Evolutionary conservation across 23 red algal species (phyloP), one percentile per base, ranked within the genome.

Genomic region (Agarophyton chilense): DNA sequence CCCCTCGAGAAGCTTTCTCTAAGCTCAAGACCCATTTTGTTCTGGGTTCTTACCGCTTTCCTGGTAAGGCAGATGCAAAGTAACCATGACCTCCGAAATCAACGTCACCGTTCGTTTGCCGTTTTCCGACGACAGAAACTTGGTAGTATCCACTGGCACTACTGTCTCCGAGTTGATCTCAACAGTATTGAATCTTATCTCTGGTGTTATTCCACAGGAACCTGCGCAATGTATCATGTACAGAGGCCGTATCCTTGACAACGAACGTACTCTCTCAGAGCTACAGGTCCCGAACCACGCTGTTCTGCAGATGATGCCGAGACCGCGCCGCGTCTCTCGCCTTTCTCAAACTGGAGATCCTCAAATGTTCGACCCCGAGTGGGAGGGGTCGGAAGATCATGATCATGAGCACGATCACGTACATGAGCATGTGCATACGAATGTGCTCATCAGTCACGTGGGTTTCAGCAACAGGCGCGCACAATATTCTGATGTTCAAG

Each of bases 371-470:
- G 73, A 54, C 44, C 38, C 64, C 0, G n/a, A 32, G 0, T 40
- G 34, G 32, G 73, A 78, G 11, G 6, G 14, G n/a, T 26, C 11
- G 46, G 31, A 78, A 33, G 73, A 78, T 55, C 73, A 47, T 24
- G 73, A 45, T 21, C 73, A 78, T 78, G 73, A 78, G 8, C 73
- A 78, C 41, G 44, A 54, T 39, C 73, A 78, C 34, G 18, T 54
- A 34, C 73, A 78, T 78, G 51, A 54, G 31, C 73, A 78, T 28
- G 32, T 78, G 44, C 73, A 78, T 78, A 39, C 73, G 6, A 78
- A 78, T 51, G 46, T 78, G 28, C 51, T 78, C 18, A 78, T 78
- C 29, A 55, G 73, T 55, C 73, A 78, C 31, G 51, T 78, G n/a
- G 73, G 40, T 2, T 78, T 78, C 51, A 52, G 36, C 22, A 36